Conservation (phyloP, 345 rosid genomes). For the Eucalyptus paniculata region DNA sequence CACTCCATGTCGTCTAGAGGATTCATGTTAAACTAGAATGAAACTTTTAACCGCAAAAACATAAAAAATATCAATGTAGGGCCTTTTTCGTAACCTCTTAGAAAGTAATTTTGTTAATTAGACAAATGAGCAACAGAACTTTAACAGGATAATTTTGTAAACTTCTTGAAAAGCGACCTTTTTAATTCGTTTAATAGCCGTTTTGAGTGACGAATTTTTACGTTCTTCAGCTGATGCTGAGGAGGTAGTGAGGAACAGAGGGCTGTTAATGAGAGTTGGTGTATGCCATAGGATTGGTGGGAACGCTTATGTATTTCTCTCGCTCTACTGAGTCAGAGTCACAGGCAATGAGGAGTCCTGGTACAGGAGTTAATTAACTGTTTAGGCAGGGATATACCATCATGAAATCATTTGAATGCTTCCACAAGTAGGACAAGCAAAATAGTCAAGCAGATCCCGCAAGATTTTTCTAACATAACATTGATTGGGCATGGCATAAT, state of each 20-base stretch:
- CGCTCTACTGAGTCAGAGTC: slow-evolving; percentile 19
- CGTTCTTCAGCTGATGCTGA: slow-evolving; percentile 49
- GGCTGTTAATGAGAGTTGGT: slow-evolving; percentile 58
- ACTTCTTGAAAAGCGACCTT: background rate
- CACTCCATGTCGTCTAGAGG: background rate
- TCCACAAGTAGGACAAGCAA: background rate
- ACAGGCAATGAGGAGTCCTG: slow-evolving; percentile 31
- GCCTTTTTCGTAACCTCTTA: background rate
- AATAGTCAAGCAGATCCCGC: background rate
- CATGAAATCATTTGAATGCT: background rate
- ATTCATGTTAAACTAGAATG: background rate
- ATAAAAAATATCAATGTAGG: background rate
- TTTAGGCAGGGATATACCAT: background rate
- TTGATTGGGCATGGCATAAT: background rate
- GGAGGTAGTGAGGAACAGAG: slow-evolving; percentile 51
- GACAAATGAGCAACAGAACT: background rate
- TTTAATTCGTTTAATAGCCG: no score
- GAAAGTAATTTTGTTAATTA: background rate
- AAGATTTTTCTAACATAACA: background rate
- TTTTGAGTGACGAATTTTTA: slow-evolving; percentile 34
- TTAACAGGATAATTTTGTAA: background rate
- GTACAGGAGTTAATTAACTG: background rate
- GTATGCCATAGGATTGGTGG: slow-evolving; percentile 63
- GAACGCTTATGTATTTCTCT: slow-evolving; percentile 42
- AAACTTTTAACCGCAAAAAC: background rate